These are phyloP conservation scores for Colletotrichum filicis DNA, from an alignment of 2,329 filamentous ascomycete species.

Conservation along the genomic window DNA sequence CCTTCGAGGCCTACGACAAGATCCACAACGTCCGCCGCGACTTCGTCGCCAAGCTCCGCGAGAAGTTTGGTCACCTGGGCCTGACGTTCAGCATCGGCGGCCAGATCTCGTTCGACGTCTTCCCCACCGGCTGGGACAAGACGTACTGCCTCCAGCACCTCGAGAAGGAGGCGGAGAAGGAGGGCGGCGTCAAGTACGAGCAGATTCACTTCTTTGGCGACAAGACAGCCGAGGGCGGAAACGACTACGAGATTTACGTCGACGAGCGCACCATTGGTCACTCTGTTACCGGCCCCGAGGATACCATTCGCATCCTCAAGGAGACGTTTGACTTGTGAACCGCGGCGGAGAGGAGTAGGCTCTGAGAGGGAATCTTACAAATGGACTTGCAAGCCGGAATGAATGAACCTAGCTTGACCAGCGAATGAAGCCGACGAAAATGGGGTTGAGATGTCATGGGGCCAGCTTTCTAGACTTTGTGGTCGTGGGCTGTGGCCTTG, in stretches of 20 bases:
- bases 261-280: slow-evolving; percentile 88
- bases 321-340: slow-evolving; percentile 78
- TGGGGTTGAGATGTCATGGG: background rate
- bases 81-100: slow-evolving; percentile 96
- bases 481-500: background rate
- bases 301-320: slow-evolving; percentile 83
- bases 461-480: background rate
- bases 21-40: slow-evolving; percentile 79
- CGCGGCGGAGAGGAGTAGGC: slow-evolving; percentile 2
- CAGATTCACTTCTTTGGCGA: slow-evolving; percentile 98
- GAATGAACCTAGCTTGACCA: background rate
- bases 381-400: background rate
- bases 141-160: slow-evolving; percentile 94
- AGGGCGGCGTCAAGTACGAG: slow-evolving; percentile 80
- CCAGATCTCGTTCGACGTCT: slow-evolving; percentile 98
- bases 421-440: background rate
- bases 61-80: slow-evolving; percentile 84
- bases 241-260: slow-evolving; percentile 93
- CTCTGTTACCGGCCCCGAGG: slow-evolving; percentile 81
- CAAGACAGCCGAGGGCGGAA: slow-evolving; percentile 91
- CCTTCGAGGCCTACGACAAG: slow-evolving; percentile 85
- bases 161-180: slow-evolving; percentile 78
- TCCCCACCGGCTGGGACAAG: slow-evolving; percentile 98
- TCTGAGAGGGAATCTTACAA: slow-evolving; percentile 6
- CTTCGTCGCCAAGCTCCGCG: slow-evolving; percentile 80